phyloP scores from a whole-genome alignment of 2,329 filamentous ascomycete genomes.

The Metarhizium album region DNA sequence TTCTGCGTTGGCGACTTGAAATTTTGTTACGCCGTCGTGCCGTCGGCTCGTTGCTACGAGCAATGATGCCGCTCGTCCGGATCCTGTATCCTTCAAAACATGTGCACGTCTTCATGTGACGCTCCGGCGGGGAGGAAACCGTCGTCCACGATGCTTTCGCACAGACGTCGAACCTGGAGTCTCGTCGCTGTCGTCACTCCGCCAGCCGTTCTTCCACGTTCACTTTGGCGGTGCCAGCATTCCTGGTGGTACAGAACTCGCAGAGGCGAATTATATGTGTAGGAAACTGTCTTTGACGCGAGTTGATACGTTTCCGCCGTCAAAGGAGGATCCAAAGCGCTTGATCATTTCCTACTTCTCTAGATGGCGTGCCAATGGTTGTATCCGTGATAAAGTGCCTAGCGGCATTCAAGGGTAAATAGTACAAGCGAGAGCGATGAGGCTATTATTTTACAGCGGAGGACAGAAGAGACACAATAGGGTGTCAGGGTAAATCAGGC shows the following conservation, averaged over 20 bases:
- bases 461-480: too few species aligned
- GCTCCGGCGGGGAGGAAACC: background rate
- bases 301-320: background rate
- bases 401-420: background rate
- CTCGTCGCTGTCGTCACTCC: too few species aligned
- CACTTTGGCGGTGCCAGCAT: too few species aligned
- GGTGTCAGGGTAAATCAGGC: too few species aligned
- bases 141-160: too few species aligned
- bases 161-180: too few species aligned
- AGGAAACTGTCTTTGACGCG: background rate
- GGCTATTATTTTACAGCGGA: too few species aligned
- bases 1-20: background rate
- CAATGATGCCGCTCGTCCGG: background rate
- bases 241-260: background rate
- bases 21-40: background rate
- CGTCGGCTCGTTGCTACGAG: background rate
- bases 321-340: too few species aligned
- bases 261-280: too few species aligned
- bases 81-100: background rate
- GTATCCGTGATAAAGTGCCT: background rate
- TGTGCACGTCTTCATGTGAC: background rate
- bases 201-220: too few species aligned
- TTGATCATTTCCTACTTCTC: background rate
- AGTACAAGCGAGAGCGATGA: background rate
- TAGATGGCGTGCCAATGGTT: background rate